These are phyloP conservation scores for Blastobotrys indianensis DNA, from an alignment of 1,139 yeast genomes.

Conservation along the genomic window DNA sequence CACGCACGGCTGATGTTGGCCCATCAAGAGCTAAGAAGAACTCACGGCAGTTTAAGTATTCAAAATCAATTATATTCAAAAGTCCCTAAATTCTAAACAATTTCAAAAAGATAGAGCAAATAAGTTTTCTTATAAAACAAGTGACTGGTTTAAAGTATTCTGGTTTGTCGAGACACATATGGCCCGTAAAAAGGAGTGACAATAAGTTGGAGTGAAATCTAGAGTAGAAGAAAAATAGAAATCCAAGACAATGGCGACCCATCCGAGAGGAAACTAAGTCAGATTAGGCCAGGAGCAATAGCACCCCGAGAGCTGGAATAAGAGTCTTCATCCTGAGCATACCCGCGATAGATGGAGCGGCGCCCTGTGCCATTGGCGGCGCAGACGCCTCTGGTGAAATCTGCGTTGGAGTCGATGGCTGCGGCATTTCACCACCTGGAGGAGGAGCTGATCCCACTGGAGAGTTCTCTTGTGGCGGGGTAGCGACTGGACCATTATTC, in stretches of 20 bases:
- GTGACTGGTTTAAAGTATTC: background rate
- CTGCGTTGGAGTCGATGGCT: background rate
- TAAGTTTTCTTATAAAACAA: background rate
- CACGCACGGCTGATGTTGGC: no score
- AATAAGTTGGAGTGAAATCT: background rate
- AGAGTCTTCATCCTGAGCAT: background rate
- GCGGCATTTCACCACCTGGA: background rate
- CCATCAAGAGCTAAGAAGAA: no score
- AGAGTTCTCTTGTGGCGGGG: background rate
- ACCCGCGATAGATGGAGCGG: background rate
- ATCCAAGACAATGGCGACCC: background rate
- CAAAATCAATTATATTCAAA: no score
- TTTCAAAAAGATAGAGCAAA: background rate
- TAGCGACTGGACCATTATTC: background rate
- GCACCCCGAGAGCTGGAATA: slow-evolving; percentile 3
- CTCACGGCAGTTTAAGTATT: no score
- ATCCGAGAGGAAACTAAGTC: background rate
- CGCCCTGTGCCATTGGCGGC: slow-evolving; percentile 6
- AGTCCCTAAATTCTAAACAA: no score
- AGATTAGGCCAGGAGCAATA: slow-evolving; percentile 4
- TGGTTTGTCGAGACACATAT: background rate
- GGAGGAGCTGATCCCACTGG: background rate
- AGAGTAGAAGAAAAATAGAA: background rate
- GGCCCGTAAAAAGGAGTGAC: background rate
- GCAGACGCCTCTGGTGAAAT: background rate